These are phyloP conservation scores for Fusarium beomiforme DNA, from an alignment of 2,329 filamentous ascomycete genomes.

Conservation along the genomic window DNA sequence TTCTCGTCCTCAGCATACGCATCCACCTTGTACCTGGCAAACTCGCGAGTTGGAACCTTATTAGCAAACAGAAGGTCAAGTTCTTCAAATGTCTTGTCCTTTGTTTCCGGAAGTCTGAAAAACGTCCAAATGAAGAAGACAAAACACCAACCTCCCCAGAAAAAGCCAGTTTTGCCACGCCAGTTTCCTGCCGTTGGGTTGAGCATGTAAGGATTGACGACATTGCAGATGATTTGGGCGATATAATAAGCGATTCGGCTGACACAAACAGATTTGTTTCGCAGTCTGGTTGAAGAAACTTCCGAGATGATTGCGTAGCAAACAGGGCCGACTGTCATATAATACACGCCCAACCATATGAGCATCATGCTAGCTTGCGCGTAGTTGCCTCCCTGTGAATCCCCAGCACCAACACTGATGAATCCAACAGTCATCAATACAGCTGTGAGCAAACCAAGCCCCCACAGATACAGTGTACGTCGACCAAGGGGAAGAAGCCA, in stretches of 20 bases:
- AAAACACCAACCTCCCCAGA: constrained; percentile 51
- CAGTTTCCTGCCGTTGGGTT: constrained; percentile 44
- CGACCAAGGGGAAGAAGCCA: constrained; percentile 25
- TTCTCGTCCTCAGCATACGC: constrained; percentile 27
- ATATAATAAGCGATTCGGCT: constrained; percentile 44
- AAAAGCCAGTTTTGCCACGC: constrained; percentile 50
- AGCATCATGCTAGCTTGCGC: constrained; percentile 50
- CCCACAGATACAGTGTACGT: constrained; percentile 30
- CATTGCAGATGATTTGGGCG: constrained; percentile 39
- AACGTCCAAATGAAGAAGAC: constrained; percentile 57
- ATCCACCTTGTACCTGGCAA: constrained; percentile 48
- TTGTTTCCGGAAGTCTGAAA: constrained; percentile 62
- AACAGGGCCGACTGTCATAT: constrained; percentile 53
- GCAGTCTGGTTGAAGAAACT: constrained; percentile 49
- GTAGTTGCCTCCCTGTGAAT: constrained; percentile 18
- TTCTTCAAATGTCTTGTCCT: constrained; percentile 57
- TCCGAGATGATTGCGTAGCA: constrained; percentile 54
- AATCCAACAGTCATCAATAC: constrained; percentile 19
- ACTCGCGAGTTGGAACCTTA: constrained; percentile 52
- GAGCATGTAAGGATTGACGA: constrained; percentile 42
- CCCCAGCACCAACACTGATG: constrained; percentile 41
- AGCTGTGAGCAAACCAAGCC: constrained; percentile 4
- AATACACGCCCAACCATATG: constrained; percentile 53
- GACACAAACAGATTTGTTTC: constrained; percentile 52
- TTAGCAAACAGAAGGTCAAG: constrained; percentile 63